These are phyloP conservation scores for Corylus americana DNA, from an alignment of 306 rosid species.

Conservation along the genomic window DNA sequence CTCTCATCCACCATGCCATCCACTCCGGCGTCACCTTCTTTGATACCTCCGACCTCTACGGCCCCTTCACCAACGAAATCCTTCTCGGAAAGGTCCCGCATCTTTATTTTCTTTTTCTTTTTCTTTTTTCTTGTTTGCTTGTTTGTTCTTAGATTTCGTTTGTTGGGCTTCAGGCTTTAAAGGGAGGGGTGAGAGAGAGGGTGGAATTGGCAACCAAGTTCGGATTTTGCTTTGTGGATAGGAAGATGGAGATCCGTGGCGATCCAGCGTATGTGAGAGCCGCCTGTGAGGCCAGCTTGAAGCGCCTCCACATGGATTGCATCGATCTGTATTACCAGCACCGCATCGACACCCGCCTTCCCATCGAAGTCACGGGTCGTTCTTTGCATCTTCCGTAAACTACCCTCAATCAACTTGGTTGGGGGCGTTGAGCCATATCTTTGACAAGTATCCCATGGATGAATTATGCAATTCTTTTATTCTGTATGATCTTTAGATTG, in stretches of 20 bases:
- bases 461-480: not conserved
- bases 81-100: not conserved
- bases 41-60: constrained; percentile 48
- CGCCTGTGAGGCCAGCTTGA: constrained; percentile 69
- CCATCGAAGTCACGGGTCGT: constrained; percentile 74
- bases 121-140: no score
- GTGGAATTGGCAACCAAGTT: constrained; percentile 71
- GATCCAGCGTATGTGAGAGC: constrained; percentile 67
- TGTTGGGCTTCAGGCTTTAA: constrained; percentile 31
- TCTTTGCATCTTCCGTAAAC: not conserved
- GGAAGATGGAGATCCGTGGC: constrained; percentile 44
- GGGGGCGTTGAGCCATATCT: no score
- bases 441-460: no score
- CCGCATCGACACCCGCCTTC: constrained; percentile 60
- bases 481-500: constrained; percentile 36
- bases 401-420: no score
- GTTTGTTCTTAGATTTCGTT: no score
- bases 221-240: constrained; percentile 20
- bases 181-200: constrained; percentile 41
- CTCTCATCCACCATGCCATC: constrained; percentile 46
- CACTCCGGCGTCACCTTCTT: constrained; percentile 44
- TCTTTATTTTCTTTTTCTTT: not conserved
- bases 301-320: constrained; percentile 51
- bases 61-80: constrained; percentile 29
- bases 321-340: constrained; percentile 81